These are phyloP conservation scores for Xylariaceae sp. DNA, from an alignment of 2,329 filamentous ascomycete genomes.

Conservation along the genomic window DNA sequence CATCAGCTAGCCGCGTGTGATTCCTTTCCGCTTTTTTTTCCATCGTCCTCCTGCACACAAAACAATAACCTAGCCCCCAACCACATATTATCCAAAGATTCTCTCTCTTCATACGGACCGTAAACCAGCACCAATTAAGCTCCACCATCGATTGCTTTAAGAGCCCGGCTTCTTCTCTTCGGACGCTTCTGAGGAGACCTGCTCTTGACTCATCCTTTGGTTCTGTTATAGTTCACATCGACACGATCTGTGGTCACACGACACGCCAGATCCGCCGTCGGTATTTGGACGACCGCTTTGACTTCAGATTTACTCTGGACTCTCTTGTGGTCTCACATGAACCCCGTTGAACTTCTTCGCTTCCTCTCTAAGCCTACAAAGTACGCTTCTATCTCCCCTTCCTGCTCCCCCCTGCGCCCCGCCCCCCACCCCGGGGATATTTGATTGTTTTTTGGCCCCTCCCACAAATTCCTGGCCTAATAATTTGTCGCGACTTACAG, in stretches of 20 bases:
- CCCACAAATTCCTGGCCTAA: background rate
- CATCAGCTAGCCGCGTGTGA: background rate
- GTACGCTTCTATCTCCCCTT: slow-evolving; percentile 48
- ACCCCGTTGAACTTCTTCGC: slow-evolving; percentile 82
- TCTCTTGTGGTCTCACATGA: slow-evolving; percentile 65
- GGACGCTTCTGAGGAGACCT: background rate
- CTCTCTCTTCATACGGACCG: background rate
- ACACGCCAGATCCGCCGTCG: slow-evolving; percentile 8
- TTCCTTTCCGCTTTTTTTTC: background rate
- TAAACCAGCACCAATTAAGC: background rate
- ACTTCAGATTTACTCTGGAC: slow-evolving; percentile 19
- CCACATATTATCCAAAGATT: background rate
- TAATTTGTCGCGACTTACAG: slow-evolving; percentile 34
- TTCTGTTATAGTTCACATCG: background rate
- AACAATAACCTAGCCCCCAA: background rate
- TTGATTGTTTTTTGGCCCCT: background rate
- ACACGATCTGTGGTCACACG: slow-evolving; percentile 22
- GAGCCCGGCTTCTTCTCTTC: background rate
- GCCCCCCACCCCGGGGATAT: background rate
- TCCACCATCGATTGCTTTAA: background rate
- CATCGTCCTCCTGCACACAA: background rate
- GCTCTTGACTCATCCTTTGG: background rate
- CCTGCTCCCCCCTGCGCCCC: slow-evolving; percentile 10
- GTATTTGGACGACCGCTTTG: background rate
- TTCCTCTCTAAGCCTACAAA: slow-evolving; percentile 94